Evolutionary conservation across 768 basidiomycete species (phyloP).

Genomic region (Auriculariales sp.): DNA sequence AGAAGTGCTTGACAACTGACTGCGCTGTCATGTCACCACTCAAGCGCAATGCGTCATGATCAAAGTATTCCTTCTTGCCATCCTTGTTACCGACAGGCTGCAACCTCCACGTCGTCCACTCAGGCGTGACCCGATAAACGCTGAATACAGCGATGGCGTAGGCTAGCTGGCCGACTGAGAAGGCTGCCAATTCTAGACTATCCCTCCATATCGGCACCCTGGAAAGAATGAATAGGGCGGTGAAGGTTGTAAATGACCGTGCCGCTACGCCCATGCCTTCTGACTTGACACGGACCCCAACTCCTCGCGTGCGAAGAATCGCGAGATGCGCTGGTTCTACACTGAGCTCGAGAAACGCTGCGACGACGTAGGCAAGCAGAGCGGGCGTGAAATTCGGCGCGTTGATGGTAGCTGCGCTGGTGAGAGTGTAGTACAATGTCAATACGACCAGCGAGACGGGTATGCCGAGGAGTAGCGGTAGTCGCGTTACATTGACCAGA

Average conservation of each 20-base stretch:
- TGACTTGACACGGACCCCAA: conserved; percentile 61
- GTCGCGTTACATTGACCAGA: conserved; percentile 35
- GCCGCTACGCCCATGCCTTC: conserved; percentile 71
- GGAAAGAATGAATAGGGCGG: conserved; percentile 32
- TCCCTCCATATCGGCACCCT: conserved; percentile 18
- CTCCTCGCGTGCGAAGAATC: conserved; percentile 58
- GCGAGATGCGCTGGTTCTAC: conserved; percentile 75
- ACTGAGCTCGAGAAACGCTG: conserved; percentile 63
- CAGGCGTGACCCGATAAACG: conserved; percentile 32
- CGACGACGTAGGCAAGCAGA: conserved; percentile 43
- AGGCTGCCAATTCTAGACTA: conserved; percentile 53
- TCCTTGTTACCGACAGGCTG: not conserved
- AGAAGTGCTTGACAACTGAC: conserved; percentile 81
- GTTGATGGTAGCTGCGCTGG: conserved; percentile 43
- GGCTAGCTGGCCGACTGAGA: conserved; percentile 70
- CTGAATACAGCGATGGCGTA: conserved; percentile 48
- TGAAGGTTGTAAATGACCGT: conserved; percentile 62
- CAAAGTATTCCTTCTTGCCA: conserved; percentile 20
- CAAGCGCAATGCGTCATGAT: conserved; percentile 36
- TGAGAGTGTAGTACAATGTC: conserved; percentile 41
- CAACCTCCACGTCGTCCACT: conserved; percentile 1
- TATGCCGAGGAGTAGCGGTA: conserved; percentile 57
- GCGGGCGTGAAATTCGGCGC: conserved; percentile 39
- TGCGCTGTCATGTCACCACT: conserved; percentile 79
- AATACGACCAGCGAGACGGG: conserved; percentile 35